Evolutionary conservation across 169 alveolate genomes (phyloP).

Genomic region (Perkinsus olseni): DNA sequence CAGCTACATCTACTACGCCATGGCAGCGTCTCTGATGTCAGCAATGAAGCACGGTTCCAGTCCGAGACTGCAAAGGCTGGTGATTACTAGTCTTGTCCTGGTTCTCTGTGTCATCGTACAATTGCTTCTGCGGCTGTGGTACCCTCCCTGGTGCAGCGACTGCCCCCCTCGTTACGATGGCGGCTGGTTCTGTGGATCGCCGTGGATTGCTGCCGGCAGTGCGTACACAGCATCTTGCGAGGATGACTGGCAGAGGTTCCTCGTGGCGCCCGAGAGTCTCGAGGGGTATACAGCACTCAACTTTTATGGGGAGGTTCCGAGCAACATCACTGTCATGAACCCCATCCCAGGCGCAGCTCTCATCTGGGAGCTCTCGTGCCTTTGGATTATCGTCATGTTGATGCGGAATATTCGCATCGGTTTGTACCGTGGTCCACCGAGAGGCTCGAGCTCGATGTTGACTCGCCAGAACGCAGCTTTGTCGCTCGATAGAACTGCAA

Average conservation of each 20-base stretch:
- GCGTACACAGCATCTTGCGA: neutral
- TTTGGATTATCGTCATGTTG: neutral
- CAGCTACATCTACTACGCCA: neutral
- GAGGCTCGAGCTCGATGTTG: neutral
- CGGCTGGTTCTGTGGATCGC: neutral
- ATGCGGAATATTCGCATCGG: neutral
- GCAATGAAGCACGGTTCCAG: neutral
- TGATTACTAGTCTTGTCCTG: neutral
- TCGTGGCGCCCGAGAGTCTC: neutral
- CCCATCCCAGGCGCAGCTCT: neutral
- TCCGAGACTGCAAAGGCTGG: neutral
- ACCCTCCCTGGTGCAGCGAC: neutral
- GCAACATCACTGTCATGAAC: neutral
- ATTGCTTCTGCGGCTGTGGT: neutral
- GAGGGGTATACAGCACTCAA: neutral
- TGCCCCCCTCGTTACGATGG: neutral
- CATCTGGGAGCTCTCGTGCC: neutral
- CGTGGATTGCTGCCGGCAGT: neutral
- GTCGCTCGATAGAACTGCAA: neutral
- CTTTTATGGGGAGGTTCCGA: neutral
- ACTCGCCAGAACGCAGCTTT: neutral
- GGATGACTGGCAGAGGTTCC: neutral
- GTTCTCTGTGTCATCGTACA: neutral
- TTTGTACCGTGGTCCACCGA: neutral
- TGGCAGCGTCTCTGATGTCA: neutral